phyloP scores from a whole-genome alignment of 345 rosid genomes.

The Syzygium grande region DNA sequence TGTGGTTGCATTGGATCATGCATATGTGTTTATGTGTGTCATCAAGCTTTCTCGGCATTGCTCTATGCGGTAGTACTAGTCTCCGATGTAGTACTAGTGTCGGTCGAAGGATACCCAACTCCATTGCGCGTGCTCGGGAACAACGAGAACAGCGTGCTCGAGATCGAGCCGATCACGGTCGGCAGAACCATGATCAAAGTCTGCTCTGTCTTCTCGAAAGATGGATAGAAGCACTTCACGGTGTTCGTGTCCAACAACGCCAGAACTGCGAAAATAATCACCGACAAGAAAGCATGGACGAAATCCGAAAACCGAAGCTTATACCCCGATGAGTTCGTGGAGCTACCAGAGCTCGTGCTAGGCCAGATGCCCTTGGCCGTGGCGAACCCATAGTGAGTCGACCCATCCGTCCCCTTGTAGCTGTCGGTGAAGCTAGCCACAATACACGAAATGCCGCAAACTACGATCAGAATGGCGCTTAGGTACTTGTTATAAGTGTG shows the following conservation, averaged over 20 bases:
- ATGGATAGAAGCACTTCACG: constrained; percentile 53
- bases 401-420: constrained; percentile 39
- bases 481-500: constrained; percentile 41
- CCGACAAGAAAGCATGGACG: constrained; percentile 45
- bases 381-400: constrained; percentile 48
- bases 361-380: constrained; percentile 63
- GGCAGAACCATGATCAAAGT: constrained; percentile 54
- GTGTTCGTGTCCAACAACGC: constrained; percentile 55
- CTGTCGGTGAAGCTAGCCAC: constrained; percentile 74
- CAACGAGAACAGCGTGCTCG: constrained; percentile 40
- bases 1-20: neutral
- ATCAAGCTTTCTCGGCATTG: neutral
- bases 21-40: neutral
- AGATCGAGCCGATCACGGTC: constrained; percentile 41
- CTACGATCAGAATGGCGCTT: constrained; percentile 36
- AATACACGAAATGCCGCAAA: constrained; percentile 59
- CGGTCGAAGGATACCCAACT: constrained; percentile 48
- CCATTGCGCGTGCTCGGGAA: constrained; percentile 73
- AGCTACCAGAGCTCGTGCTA: constrained; percentile 13
- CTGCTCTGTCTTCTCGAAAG: constrained; percentile 42
- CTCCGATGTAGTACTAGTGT: neutral
- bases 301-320: constrained; percentile 52
- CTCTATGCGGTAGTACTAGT: neutral
- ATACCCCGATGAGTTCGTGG: constrained; percentile 28
- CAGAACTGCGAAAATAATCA: constrained; percentile 44